phyloP scores from a whole-genome alignment of 1,284 basidiomycete genomes.

The Xanthoconium separans region DNA sequence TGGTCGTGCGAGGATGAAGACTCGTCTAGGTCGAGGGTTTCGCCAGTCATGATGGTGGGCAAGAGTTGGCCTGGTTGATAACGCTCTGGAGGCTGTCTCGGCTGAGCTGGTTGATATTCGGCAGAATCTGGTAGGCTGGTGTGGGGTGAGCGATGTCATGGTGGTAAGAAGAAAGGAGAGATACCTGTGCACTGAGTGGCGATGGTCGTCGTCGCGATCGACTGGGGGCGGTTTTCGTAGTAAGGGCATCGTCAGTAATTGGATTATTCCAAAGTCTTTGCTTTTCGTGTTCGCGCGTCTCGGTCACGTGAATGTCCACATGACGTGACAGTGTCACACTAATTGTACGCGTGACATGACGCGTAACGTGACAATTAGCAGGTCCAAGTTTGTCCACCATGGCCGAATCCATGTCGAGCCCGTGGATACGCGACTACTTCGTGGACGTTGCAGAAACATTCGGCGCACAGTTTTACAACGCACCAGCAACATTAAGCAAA shows the following conservation, averaged over 20 bases:
- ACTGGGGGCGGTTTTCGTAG: slow-evolving; percentile 25
- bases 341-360: slow-evolving; percentile 17
- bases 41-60: slow-evolving; percentile 36
- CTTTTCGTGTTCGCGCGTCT: slow-evolving; percentile 13
- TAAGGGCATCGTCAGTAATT: slow-evolving; percentile 12
- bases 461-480: slow-evolving; percentile 42
- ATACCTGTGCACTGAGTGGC: slow-evolving; percentile 5
- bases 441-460: slow-evolving; percentile 44
- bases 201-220: background rate
- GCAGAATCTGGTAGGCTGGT: slow-evolving; percentile 8
- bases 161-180: background rate
- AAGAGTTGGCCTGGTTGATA: slow-evolving; percentile 37
- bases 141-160: slow-evolving; percentile 1
- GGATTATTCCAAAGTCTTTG: background rate
- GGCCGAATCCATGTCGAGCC: slow-evolving; percentile 35
- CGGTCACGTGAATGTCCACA: slow-evolving; percentile 21
- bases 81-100: slow-evolving; percentile 25
- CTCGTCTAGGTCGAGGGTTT: slow-evolving; percentile 35
- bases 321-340: slow-evolving; percentile 23
- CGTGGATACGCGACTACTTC: slow-evolving; percentile 57
- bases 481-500: slow-evolving; percentile 33
- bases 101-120: background rate
- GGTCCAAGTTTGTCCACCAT: slow-evolving; percentile 13
- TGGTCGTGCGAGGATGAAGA: slow-evolving; percentile 22
- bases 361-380: slow-evolving; percentile 10